These are phyloP conservation scores for Pichia ethanolica DNA, from an alignment of 805 yeast species.

Conservation along the genomic window DNA sequence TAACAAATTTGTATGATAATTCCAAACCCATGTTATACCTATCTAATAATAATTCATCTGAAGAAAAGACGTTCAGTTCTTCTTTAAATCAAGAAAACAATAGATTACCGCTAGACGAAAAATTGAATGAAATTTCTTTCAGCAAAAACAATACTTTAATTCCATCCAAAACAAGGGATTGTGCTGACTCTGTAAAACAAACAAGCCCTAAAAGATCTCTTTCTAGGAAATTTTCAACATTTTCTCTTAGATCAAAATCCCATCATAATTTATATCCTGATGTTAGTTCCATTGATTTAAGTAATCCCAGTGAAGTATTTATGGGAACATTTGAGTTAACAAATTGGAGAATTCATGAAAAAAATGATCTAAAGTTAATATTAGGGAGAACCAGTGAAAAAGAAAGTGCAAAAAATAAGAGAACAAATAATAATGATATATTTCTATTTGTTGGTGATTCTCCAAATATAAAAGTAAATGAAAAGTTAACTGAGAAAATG, in stretches of 20 bases:
- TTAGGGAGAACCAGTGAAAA: neutral
- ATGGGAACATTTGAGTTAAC: neutral
- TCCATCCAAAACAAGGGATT: neutral
- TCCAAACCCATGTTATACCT: neutral
- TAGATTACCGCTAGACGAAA: no score
- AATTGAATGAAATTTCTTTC: neutral
- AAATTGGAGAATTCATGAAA: neutral
- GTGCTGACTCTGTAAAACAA: neutral
- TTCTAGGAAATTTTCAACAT: slow-evolving; percentile 1
- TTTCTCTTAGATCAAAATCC: neutral
- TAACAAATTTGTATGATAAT: slow-evolving; percentile 1
- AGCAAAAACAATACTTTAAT: no score
- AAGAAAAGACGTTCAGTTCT: neutral
- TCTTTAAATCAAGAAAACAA: no score
- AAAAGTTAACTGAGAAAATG: no score
- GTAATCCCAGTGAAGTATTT: no score
- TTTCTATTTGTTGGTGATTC: no score
- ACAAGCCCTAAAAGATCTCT: neutral
- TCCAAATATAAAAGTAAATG: no score
- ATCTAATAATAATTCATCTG: neutral
- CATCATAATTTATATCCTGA: no score
- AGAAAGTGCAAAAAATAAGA: neutral
- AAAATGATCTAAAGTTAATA: no score
- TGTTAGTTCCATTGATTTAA: neutral
- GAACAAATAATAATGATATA: no score